Evolutionary conservation across 2,329 filamentous ascomycete genomes (phyloP).

Genomic region (Xylaria sp.): DNA sequence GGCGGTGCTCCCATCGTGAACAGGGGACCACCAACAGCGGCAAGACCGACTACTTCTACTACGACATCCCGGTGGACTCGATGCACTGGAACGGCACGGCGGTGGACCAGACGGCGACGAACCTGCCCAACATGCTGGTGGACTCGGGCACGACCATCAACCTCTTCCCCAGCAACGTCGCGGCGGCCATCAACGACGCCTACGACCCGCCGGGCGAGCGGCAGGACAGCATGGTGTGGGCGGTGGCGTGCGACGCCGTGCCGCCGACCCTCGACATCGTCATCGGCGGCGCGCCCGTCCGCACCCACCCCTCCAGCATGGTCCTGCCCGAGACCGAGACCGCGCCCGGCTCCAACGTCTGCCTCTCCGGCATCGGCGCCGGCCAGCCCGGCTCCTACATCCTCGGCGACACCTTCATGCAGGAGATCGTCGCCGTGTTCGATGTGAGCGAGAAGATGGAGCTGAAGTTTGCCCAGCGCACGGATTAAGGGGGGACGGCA

Average conservation of each 20-base stretch:
- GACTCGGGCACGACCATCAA: slow-evolving; percentile 40
- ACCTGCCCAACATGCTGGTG: slow-evolving; percentile 33
- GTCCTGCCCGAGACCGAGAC: slow-evolving; percentile 35
- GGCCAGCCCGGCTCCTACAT: slow-evolving; percentile 25
- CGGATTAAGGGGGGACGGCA: slow-evolving; percentile 22
- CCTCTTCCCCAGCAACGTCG: slow-evolving; percentile 35
- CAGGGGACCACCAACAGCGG: slow-evolving; percentile 15
- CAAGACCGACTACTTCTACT: slow-evolving; percentile 35
- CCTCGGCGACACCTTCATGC: slow-evolving; percentile 31
- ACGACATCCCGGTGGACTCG: slow-evolving; percentile 31
- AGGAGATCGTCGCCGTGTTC: slow-evolving; percentile 35
- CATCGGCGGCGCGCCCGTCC: slow-evolving; percentile 35
- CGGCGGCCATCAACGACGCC: slow-evolving; percentile 35
- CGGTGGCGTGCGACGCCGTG: slow-evolving; percentile 33
- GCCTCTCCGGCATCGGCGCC: slow-evolving; percentile 32
- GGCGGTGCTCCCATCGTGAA: not conserved
- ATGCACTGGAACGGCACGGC: slow-evolving; percentile 24
- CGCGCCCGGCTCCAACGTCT: slow-evolving; percentile 25
- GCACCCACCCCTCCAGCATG: slow-evolving; percentile 37
- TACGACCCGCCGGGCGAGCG: slow-evolving; percentile 31
- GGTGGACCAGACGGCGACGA: slow-evolving; percentile 25
- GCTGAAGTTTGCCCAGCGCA: slow-evolving; percentile 36
- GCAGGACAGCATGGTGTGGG: slow-evolving; percentile 28
- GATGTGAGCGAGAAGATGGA: slow-evolving; percentile 37
- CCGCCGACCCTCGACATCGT: slow-evolving; percentile 36